Evolutionary conservation across 106 monocot species (phyloP).

Genomic region (Allium fistulosum): DNA sequence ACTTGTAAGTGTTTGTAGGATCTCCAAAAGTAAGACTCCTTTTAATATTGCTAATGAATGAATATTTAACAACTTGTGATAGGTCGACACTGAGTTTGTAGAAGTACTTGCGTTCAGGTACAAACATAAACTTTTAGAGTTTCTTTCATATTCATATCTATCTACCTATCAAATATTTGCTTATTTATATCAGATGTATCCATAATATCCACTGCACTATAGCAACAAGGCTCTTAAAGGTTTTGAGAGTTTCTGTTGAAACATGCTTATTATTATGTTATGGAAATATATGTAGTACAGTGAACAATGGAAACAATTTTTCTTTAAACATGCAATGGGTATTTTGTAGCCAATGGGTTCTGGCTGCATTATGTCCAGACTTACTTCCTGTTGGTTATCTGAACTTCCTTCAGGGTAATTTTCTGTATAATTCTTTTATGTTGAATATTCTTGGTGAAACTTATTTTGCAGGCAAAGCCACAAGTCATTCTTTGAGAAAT

Average conservation of each 20-base stretch:
- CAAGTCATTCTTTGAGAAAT: slow-evolving; percentile 61
- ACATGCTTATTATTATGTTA: too few relatives aligned
- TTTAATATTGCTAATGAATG: too few relatives aligned
- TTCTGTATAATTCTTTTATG: neutral
- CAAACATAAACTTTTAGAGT: slow-evolving; percentile 1
- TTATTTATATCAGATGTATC: too few relatives aligned
- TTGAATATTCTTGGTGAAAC: neutral
- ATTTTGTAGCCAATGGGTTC: neutral
- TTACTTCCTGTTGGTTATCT: neutral
- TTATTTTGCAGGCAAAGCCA: slow-evolving; percentile 61
- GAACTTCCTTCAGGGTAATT: neutral
- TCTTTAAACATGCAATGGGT: too few relatives aligned
- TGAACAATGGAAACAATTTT: too few relatives aligned
- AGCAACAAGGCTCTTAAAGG: too few relatives aligned
- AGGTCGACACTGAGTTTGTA: slow-evolving; percentile 83
- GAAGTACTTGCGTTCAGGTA: slow-evolving; percentile 94
- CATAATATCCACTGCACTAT: too few relatives aligned
- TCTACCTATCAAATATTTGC: neutral
- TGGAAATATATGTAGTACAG: too few relatives aligned
- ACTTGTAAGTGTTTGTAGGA: too few relatives aligned
- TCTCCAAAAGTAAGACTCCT: too few relatives aligned
- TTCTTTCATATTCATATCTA: neutral
- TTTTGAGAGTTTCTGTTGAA: too few relatives aligned
- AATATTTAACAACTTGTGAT: slow-evolving; percentile 1
- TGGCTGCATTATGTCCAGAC: neutral